Evolutionary conservation across 2,329 filamentous ascomycete species (phyloP), one percentile per base, ranked within the genome.

Genomic region (Didymosphaeria variabile): DNA sequence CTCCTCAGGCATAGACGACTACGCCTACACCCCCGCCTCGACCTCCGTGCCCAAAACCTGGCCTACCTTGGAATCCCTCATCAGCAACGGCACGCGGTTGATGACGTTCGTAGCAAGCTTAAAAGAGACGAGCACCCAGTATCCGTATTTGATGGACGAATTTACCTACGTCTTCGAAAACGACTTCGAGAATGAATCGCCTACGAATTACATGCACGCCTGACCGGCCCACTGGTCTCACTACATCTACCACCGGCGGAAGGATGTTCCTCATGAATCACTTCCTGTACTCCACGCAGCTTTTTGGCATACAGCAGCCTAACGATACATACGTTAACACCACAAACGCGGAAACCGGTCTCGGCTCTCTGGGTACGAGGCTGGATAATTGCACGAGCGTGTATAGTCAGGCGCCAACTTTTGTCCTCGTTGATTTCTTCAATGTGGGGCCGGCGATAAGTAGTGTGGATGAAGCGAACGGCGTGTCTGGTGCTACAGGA

Each of bases 351-450:
- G 81, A 88, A 9, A 82, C 79, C 12, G 88, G 85, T 3, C 80
- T 76, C 2, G 91, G 91, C 8, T 82, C 81, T 47, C 72, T 87
- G 36, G 83, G 83, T 7, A 55, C 45, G 0, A 49, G 63, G 1
- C 40, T 77, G 0, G 46, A 36, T 2, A 58, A 64, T 2, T 79
- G 86, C 86, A 36, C 74, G 79, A 46, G 76, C 75, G 59, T 94
- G 88, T 94, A 90, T 82, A 60, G 85, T n/a, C 77, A 80, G 31
- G 81, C 84, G 53, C 91, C 92, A n/a, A 88, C 84, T 3, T 94
- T 92, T 69, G 84, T 92, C 21, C 83, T 95, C 10, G 91, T 94
- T 1, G 92, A 96, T 77, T 94, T 93, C 77, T 93, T 89, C 77
- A 89, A 92, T 74, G 83, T 88, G 61, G 91, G 90, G 0, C 87